Evolutionary conservation across 1,139 yeast genomes (phyloP), one percentile per base, ranked within the genome.

Genomic region (Candida sanyaensis): DNA sequence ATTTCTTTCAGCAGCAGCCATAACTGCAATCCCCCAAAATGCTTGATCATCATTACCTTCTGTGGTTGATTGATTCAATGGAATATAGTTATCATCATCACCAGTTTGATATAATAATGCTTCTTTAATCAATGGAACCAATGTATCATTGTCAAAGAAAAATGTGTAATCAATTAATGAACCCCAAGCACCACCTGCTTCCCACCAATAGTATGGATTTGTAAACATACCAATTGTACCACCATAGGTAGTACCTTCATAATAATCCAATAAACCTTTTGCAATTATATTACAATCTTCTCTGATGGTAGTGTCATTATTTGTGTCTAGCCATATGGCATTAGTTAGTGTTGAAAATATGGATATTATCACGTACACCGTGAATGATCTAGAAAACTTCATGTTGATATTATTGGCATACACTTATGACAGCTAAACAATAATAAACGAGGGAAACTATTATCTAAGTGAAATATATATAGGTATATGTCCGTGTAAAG

Each of bases 11-110:
- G 92, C 87, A 1, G 96, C 96, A 29, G 78, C 83, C 84, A 90
- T 84, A 4, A 78, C 93, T 0, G 93, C 83, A 47, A 90, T 71
- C 0, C 92, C n/a, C 96, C 96, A 90, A 55, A 89, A 86, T 0
- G 89, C 96, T 68, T 89, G 96, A 74, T 90, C 97, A 72, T 90
- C 97, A 60, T 90, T 90, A 62, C 96, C 97, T 65, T 88, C 96
- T 7, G 89, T 79, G 17, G 84, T 75, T 10, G 88, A 75, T 65
- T 88, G 92, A 64, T 86, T 86, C 46, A 81, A 66, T 1, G 96
- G 96, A 64, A 88, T 79, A 66, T 82, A 89, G 65, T 88, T 82
- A 64, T 79, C 68, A 62, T 82, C 77, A 17, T 73, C 69, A 27
- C 96, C 96, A 9, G 74, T 75, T 66, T 89, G 96, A 60, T 75